Evolutionary conservation across 78 protist genomes (phyloP), one percentile per base, ranked within the genome.

Genomic region (Dictyostelium firmibasis): DNA sequence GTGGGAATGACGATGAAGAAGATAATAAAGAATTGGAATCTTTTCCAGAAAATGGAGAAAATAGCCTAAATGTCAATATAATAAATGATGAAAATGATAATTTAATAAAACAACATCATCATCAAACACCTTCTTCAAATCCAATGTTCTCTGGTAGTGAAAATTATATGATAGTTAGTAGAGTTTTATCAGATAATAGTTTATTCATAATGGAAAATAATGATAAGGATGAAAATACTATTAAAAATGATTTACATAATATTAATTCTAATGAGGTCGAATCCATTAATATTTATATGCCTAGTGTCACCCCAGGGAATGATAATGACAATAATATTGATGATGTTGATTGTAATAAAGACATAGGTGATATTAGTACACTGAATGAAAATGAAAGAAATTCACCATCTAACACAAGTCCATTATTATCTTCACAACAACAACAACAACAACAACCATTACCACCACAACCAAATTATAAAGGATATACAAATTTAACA

Each of bases 161-260:
- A 64, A 64, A 64, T 27, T 64, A 64, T 64, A 64, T 64, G 74
- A 64, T 64, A n/a, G 74, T 64, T 64, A 64, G 74, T 25, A 64
- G 74, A 64, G 74, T 64, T 25, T 64, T 64, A 64, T 64, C 74
- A 64, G 31, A 64, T 64, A 64, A 64, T 64, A 11, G 31, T 64
- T 64, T 64, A 64, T 64, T 64, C 31, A 64, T 27, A 64, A 8
- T 25, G 14, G 74, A 64, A 25, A 64, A 64, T n/a, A 4, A n/a
- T 3, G 13, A 27, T 5, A 64, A 27, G 10, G 31, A 27, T 53
- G 64, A 20, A n/a, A 64, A 8, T 64, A 64, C 25, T n/a, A 50
- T 50, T 16, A 50, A 50, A 2, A 7, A 44, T 44, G 3, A 44
- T 44, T 44, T 44, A 44, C 7, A 7, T 44, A 50, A 50, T 50